A percentile compares a stretch with the other conserved stretches of the same genome.
These are phyloP conservation scores for Aspergillus sp. DNA, from an alignment of 2,329 filamentous ascomycete species.

Conservation along the genomic window DNA sequence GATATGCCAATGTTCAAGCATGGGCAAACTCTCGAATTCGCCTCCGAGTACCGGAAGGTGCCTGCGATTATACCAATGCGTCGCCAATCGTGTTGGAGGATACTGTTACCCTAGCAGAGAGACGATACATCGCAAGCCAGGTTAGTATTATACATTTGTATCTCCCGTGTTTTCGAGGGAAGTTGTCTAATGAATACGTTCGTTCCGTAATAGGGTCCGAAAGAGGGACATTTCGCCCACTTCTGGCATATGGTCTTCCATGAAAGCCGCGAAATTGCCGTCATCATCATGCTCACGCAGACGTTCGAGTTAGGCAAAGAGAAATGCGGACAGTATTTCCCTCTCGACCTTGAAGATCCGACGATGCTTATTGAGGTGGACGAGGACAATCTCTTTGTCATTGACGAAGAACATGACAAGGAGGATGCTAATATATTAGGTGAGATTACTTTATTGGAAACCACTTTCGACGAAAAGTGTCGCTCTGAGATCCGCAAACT, in stretches of 20 bases:
- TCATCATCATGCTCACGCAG: conserved; percentile 92
- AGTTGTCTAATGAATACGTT: conserved; percentile 2
- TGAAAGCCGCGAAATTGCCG: conserved; percentile 64
- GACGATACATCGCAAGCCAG: conserved; percentile 83
- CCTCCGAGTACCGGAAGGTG: conserved; percentile 66
- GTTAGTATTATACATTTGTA: conserved; percentile 25
- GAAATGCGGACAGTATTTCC: conserved; percentile 89
- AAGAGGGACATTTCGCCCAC: conserved; percentile 65
- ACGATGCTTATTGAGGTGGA: conserved; percentile 38
- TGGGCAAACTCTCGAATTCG: conserved; percentile 81
- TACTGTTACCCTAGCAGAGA: conserved; percentile 39
- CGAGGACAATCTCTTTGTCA: conserved; percentile 33
- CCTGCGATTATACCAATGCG: conserved; percentile 76
- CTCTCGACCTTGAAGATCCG: conserved; percentile 48
- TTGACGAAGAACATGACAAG: conserved; percentile 59
- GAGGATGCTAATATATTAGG: conserved; percentile 59
- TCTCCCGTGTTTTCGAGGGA: too few relatives aligned
- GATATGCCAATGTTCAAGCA: conserved; percentile 83
- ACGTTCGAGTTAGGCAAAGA: conserved; percentile 69
- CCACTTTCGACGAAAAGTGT: conserved; percentile 49
- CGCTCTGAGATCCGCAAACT: conserved; percentile 70
- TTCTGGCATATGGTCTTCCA: conserved; percentile 96
- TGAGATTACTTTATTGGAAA: conserved; percentile 55
- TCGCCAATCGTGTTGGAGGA: conserved; percentile 59
- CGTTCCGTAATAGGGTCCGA: conserved; percentile 59